Base-by-base conservation (phyloP, 805 yeast species). In the Candida montana region DNA sequence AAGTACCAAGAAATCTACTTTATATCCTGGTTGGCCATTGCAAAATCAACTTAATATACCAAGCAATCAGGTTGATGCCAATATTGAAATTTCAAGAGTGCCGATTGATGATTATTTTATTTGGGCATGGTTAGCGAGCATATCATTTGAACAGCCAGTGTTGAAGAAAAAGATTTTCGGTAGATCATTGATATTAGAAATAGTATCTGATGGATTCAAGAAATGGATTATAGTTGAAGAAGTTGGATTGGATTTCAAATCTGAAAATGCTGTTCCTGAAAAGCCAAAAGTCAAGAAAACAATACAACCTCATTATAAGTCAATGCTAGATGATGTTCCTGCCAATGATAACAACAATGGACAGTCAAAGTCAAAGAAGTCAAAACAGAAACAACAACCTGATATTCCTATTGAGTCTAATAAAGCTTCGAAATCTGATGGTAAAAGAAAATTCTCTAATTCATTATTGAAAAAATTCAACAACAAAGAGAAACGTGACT, bases 91-190 rank as follows among this genome's bases (percentile, higher is more conserved):
- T 9, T 65, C 75, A 8, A 73, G 84, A 45, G 81, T 84, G 1
- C 72, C 85, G 6, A 77, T 88, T 16, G 95, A 86, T 59, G 96
- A 88, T 59, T 88, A 83, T 59, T 88, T 81, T 55, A 85, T 87
- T 23, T 88, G 96, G 96, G 76, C 95, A 1, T 88, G 96, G 96
- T 67, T 87, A 54, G 77, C 89, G 1, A 74, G 88, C 2, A 58
- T 87, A 19, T 86, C 86, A 0, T 71, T 79, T 26, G 96, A 88
- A 56, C 83, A 85, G 55, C 76, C 88, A 0, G 68, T 72, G 26
- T 61, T 67, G 19, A 78, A 79, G 51, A 83, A 83, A 58, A 72
- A 74, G 26, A 60, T 81, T 2, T 88, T 88, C 65, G 96, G 96
- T 9, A 73, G 93, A 49, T 80, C 95, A 0, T 69, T 86, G 42